phyloP scores from a whole-genome alignment of 129 eudicot species.

The Scalesia atractyloides region DNA sequence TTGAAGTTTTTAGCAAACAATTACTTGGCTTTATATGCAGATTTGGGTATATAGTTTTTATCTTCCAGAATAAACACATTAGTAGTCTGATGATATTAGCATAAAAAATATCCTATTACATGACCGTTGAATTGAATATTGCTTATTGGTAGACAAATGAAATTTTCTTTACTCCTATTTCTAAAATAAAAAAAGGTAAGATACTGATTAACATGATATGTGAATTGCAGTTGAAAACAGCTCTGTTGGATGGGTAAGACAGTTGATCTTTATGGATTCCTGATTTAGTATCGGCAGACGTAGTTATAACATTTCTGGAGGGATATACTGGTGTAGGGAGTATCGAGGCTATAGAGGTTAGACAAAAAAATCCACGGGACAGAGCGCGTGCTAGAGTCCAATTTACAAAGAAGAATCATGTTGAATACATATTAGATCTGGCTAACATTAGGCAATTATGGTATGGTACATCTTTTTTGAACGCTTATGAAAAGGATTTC shows the following conservation, averaged over 20 bases:
- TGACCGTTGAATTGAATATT: not conserved
- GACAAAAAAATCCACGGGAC: conserved; percentile 31
- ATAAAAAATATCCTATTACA: not conserved
- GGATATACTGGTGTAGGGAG: conserved; percentile 53
- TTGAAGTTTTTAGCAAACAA: not conserved
- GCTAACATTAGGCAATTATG: conserved; percentile 27
- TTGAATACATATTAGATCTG: conserved; percentile 36
- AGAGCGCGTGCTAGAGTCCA: conserved; percentile 71
- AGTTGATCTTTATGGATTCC: conserved; percentile 65
- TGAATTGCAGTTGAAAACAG: conserved; percentile 34
- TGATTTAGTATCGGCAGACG: conserved; percentile 44
- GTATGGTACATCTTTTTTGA: conserved; percentile 53
- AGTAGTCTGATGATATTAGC: conserved; percentile 7
- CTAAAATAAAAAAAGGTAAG: no score
- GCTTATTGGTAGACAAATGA: no score
- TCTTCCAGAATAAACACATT: conserved; percentile 1
- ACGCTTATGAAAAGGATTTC: conserved; percentile 35
- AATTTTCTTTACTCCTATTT: not conserved
- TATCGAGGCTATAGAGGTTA: conserved; percentile 68
- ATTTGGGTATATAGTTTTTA: conserved; percentile 15
- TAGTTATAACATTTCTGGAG: conserved; percentile 45
- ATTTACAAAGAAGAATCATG: conserved; percentile 37
- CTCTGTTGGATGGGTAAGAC: conserved; percentile 65
- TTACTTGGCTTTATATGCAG: conserved; percentile 16
- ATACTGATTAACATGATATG: conserved; percentile 6